These are phyloP conservation scores for Malus hybrid DNA, from an alignment of 331 rosid species.

Conservation along the genomic window DNA sequence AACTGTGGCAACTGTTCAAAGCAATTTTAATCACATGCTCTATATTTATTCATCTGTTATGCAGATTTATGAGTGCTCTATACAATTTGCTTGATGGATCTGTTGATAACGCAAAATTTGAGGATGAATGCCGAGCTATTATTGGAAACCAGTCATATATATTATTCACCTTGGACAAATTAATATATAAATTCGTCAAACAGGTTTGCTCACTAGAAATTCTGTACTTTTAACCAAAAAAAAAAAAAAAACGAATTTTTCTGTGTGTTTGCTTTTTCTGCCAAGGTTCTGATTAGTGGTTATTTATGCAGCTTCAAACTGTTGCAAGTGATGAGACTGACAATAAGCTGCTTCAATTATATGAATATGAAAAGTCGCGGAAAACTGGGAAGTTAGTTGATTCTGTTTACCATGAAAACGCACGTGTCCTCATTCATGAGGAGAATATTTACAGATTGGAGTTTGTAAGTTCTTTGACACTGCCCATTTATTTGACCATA, in stretches of 20 bases:
- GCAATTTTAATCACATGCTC: background rate
- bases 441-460: conserved; percentile 80
- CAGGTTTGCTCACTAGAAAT: conserved; percentile 42
- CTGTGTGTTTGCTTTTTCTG: background rate
- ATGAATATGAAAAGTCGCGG: conserved; percentile 83
- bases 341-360: conserved; percentile 76
- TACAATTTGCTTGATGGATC: conserved; percentile 90
- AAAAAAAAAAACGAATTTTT: background rate
- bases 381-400: conserved; percentile 58
- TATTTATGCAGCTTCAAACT: conserved; percentile 71
- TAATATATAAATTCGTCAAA: conserved; percentile 84
- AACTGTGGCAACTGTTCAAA: background rate
- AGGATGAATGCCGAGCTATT: conserved; percentile 94
- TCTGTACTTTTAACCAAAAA: background rate
- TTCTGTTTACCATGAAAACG: conserved; percentile 75
- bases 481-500: background rate
- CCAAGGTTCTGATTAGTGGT: conserved; percentile 19
- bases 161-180: conserved; percentile 86
- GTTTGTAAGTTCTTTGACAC: conserved; percentile 49
- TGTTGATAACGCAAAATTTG: conserved; percentile 80
- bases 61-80: conserved; percentile 74
- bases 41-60: background rate
- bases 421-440: conserved; percentile 84
- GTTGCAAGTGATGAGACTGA: conserved; percentile 77
- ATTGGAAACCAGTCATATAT: conserved; percentile 90